Base-by-base conservation (phyloP, 2,329 filamentous ascomycete species). In the Trichophyton benhamiae region DNA sequence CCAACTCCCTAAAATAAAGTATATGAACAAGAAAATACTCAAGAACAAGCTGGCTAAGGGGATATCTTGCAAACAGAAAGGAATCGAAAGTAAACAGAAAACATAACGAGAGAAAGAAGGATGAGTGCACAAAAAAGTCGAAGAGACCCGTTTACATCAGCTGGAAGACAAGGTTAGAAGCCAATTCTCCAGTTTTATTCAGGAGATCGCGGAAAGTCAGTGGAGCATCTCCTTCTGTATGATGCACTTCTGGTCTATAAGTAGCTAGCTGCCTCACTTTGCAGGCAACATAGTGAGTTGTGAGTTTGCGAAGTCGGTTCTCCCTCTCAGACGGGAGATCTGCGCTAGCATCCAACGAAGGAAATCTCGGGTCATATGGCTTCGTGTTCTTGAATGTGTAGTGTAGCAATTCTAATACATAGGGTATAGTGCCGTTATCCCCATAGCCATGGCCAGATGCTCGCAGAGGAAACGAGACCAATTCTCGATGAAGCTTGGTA, bases 141-240 rank as follows among this genome's bases (percentile, higher is more conserved):
- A 60, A 60, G 8, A 46, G 11, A 8, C 20, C 58, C 15, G 41
- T 60, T 69, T 64, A 71, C 72, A 75, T 75, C 72, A 75, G 72
- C 27, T 73, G 71, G 63, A 73, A 76, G 30, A 76, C 72, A 65
- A 76, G 67, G 66, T 75, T 74, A 38, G 73, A 75, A 22, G 73
- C 74, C 66, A 76, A 65, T 64, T 76, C 74, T 1, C 72, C 71
- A 38, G 70, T 71, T 49, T 66, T 65, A 60, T 76, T 74, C 58
- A 76, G 57, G 58, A 76, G 65, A 3, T 70, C 68, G 20, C 72
- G 69, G 63, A 76, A 68, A 69, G n/a, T 67, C 65, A 3, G 66
- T n/a, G 58, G 62, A 38, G 44, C 57, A 48, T 6, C 42, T 58
- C 25, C 57, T 38, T 25, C 49, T 20, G 17, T 22, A 46, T 22